These are phyloP conservation scores for Penicillium flavigenum DNA, from an alignment of 495 filamentous ascomycete species.

Conservation along the genomic window DNA sequence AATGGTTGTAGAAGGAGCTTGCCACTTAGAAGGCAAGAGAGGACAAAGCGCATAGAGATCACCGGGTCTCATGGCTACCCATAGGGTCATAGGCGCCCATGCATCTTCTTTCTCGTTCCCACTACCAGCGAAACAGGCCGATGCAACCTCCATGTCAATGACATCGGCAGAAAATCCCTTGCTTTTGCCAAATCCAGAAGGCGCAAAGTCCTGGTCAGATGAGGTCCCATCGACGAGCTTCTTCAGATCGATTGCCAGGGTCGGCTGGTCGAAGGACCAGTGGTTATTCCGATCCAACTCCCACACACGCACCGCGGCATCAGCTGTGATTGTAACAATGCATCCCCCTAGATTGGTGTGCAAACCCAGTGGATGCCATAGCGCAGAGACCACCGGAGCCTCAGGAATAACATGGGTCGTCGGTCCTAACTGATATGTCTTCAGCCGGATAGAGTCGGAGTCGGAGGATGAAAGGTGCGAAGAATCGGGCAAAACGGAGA, in stretches of 20 bases:
- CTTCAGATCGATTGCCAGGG: slow-evolving; percentile 75
- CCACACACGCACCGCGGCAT: slow-evolving; percentile 84
- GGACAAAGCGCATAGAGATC: slow-evolving; percentile 92
- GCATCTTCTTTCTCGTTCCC: slow-evolving; percentile 64
- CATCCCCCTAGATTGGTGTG: slow-evolving; percentile 56
- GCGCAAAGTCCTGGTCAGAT: slow-evolving; percentile 71
- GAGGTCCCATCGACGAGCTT: slow-evolving; percentile 77
- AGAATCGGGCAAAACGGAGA: slow-evolving; percentile 73
- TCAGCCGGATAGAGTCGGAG: slow-evolving; percentile 64
- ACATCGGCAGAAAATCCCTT: slow-evolving; percentile 82
- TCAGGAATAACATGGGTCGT: slow-evolving; percentile 84
- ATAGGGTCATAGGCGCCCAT: slow-evolving; percentile 90
- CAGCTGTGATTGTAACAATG: slow-evolving; percentile 79
- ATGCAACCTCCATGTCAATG: slow-evolving; percentile 83
- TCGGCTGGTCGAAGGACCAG: slow-evolving; percentile 80
- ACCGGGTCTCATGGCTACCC: slow-evolving; percentile 84
- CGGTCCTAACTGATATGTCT: slow-evolving; percentile 81
- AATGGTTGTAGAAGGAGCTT: slow-evolving; percentile 69
- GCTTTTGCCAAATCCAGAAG: slow-evolving; percentile 65
- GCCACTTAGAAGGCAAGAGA: slow-evolving; percentile 77
- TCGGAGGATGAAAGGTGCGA: slow-evolving; percentile 67
- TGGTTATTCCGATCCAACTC: slow-evolving; percentile 76
- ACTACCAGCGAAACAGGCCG: slow-evolving; percentile 75
- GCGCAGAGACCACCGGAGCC: slow-evolving; percentile 67
- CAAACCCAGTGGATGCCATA: slow-evolving; percentile 87